These are phyloP conservation scores for Colletotrichum truncatum DNA, from an alignment of 2,329 filamentous ascomycete genomes.

Conservation along the genomic window DNA sequence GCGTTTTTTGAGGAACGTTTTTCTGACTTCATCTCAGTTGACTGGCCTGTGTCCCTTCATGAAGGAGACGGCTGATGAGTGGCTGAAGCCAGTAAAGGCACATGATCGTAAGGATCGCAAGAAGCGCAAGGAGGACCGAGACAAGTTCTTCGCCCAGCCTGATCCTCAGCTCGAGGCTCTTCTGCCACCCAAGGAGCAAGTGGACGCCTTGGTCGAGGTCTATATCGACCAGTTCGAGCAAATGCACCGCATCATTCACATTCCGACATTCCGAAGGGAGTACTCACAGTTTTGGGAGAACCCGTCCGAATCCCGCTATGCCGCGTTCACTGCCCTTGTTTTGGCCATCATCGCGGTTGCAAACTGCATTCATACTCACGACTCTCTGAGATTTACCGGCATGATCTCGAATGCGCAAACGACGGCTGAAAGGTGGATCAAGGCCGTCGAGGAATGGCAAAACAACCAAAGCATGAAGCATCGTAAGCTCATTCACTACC, in stretches of 20 bases:
- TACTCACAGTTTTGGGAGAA: constrained; percentile 65
- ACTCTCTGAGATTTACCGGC: constrained; percentile 63
- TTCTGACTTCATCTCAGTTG: constrained; percentile 41
- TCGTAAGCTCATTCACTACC: constrained; percentile 67
- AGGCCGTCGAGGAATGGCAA: constrained; percentile 64
- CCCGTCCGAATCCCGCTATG: constrained; percentile 52
- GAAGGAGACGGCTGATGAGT: constrained; percentile 70
- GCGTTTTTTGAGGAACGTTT: neutral
- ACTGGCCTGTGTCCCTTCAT: constrained; percentile 68
- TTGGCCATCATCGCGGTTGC: constrained; percentile 70
- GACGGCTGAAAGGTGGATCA: constrained; percentile 65
- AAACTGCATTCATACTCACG: constrained; percentile 63
- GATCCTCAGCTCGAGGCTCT: constrained; percentile 61
- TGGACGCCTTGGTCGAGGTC: constrained; percentile 57
- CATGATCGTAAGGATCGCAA: constrained; percentile 65
- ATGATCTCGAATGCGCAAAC: constrained; percentile 66
- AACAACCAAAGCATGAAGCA: constrained; percentile 68
- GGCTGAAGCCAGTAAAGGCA: constrained; percentile 66
- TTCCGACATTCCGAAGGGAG: constrained; percentile 65
- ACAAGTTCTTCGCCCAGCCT: constrained; percentile 56
- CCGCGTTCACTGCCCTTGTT: constrained; percentile 65
- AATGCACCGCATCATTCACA: constrained; percentile 66
- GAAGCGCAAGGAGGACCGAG: constrained; percentile 61
- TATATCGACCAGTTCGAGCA: constrained; percentile 66
- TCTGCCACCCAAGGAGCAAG: constrained; percentile 56